Percentiles rank a stretch among this genome's conserved stretches.
Conservation (phyloP, 495 filamentous ascomycete species). For the Neurospora sublineolata region DNA sequence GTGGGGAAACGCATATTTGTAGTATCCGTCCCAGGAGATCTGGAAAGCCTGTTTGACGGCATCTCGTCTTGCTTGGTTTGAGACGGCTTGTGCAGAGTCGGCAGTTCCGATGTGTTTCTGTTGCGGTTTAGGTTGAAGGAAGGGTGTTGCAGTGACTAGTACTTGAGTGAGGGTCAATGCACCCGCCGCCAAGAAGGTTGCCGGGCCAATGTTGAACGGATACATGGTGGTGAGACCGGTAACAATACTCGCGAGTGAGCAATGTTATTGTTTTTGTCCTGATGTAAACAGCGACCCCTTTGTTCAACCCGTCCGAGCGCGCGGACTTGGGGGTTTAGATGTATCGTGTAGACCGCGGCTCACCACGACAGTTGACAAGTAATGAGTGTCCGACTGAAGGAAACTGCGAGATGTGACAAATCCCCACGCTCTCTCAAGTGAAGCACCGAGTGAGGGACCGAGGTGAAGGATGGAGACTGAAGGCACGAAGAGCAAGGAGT, state of each 20-base stretch:
- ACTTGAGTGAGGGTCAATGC: background rate
- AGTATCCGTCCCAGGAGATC: conserved; percentile 73
- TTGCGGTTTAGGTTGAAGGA: background rate
- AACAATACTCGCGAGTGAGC: background rate
- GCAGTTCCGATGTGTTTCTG: background rate
- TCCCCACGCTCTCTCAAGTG: background rate
- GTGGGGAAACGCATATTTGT: conserved; percentile 64
- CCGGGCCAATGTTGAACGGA: background rate
- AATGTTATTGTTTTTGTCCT: background rate
- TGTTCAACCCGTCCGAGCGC: background rate
- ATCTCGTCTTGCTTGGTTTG: conserved; percentile 34
- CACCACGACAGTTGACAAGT: background rate
- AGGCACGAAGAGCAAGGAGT: background rate
- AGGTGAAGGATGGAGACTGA: background rate
- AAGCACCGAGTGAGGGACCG: background rate
- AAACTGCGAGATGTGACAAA: background rate
- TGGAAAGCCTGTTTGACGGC: conserved; percentile 67
- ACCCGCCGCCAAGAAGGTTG: background rate
- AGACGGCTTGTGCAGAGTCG: conserved; percentile 13
- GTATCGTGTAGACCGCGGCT: background rate
- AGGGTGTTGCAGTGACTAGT: conserved; percentile 1
- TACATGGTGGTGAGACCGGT: background rate
- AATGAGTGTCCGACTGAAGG: background rate
- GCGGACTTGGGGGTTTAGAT: background rate
- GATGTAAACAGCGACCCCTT: background rate